phyloP scores from a whole-genome alignment of 2,329 filamentous ascomycete genomes.

The Aureobasidium leucospermi region DNA sequence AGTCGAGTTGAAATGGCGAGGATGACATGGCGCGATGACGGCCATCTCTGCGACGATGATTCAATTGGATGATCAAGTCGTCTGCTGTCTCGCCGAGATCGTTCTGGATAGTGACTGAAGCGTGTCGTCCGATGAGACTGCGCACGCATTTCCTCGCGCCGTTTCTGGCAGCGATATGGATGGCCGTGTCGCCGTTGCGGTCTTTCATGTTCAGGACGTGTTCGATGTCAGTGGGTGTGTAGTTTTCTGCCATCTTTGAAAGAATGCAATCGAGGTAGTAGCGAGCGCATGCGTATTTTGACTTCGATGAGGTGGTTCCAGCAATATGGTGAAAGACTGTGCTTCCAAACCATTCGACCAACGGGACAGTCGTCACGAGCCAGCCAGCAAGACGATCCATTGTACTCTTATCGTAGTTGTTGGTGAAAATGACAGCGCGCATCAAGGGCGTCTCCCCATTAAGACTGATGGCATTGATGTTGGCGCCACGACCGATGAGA shows the following conservation, averaged over 20 bases:
- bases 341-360: slow-evolving; percentile 70
- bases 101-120: slow-evolving; percentile 76
- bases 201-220: slow-evolving; percentile 76
- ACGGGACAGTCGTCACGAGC: slow-evolving; percentile 72
- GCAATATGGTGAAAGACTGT: slow-evolving; percentile 95
- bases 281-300: slow-evolving; percentile 79
- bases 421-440: slow-evolving; percentile 90
- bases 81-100: slow-evolving; percentile 75
- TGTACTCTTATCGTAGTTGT: slow-evolving; percentile 88
- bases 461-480: slow-evolving; percentile 58
- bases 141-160: slow-evolving; percentile 69
- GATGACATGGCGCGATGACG: slow-evolving; percentile 65
- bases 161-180: slow-evolving; percentile 79
- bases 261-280: slow-evolving; percentile 92
- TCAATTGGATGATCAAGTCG: slow-evolving; percentile 67
- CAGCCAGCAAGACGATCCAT: slow-evolving; percentile 80
- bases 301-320: slow-evolving; percentile 75
- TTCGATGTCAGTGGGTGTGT: slow-evolving; percentile 69
- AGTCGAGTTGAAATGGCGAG: slow-evolving; percentile 42
- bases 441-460: slow-evolving; percentile 80
- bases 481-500: slow-evolving; percentile 72
- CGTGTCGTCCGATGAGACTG: slow-evolving; percentile 65
- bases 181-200: slow-evolving; percentile 82
- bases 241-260: slow-evolving; percentile 73
- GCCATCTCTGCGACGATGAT: slow-evolving; percentile 51